Conservation (phyloP, 768 basidiomycete species). For the Xerocomellus intermedius region DNA sequence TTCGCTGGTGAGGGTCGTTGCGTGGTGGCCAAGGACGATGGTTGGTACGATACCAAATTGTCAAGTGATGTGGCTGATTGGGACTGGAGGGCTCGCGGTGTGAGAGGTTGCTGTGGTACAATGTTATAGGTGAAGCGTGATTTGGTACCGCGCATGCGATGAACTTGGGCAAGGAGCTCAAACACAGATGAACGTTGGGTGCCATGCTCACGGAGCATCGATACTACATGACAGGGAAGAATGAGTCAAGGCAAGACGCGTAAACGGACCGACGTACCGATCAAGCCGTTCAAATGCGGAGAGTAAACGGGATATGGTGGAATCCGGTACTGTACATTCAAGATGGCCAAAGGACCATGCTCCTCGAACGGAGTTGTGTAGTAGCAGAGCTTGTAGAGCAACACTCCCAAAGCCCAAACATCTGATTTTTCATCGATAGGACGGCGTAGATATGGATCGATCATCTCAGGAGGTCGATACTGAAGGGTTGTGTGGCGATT, state of each 20-base stretch:
- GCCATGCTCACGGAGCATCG: conserved; percentile 93
- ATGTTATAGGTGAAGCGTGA: conserved; percentile 72
- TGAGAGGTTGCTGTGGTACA: conserved; percentile 46
- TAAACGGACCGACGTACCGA: conserved; percentile 52
- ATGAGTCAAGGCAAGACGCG: conserved; percentile 8
- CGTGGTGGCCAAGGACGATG: conserved; percentile 15
- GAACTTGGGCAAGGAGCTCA: conserved; percentile 79
- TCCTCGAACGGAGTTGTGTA: conserved; percentile 99
- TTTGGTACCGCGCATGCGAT: conserved; percentile 83
- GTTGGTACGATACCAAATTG: conserved; percentile 39
- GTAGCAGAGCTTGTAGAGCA: conserved; percentile 98
- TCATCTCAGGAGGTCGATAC: conserved; percentile 99
- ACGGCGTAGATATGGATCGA: conserved; percentile 81
- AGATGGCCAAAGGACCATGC: conserved; percentile 91
- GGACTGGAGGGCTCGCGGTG: conserved; percentile 38
- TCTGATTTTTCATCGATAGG: conserved; percentile 94
- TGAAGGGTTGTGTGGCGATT: conserved; percentile 95
- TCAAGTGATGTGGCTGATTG: conserved; percentile 33
- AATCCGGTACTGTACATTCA: conserved; percentile 93
- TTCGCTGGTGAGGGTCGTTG: conserved; percentile 24
- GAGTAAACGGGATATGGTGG: conserved; percentile 90
- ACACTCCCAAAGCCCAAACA: conserved; percentile 95
- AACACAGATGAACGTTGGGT: conserved; percentile 83
- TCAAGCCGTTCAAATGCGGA: conserved; percentile 73
- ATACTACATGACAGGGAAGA: conserved; percentile 46